Percentiles rank a stretch among this genome's conserved stretches.
Evolutionary conservation across 164 flowering plant genomes (phyloP).

Genomic region (Sedum album): DNA sequence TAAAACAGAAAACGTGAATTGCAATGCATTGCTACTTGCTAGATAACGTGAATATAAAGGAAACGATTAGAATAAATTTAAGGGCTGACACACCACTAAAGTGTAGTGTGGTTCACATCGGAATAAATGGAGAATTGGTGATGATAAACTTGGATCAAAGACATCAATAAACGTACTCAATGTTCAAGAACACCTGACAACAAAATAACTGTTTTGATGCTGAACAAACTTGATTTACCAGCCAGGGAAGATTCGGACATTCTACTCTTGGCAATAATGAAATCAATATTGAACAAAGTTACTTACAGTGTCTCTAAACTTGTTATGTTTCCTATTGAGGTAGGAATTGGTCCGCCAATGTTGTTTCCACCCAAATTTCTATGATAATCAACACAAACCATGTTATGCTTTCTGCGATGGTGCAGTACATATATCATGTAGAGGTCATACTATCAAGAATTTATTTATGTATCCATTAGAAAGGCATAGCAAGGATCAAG

Average conservation of each 20-base stretch:
- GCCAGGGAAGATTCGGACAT: too few relatives aligned
- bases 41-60: background rate
- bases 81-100: too few relatives aligned
- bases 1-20: background rate
- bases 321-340: slow-evolving; percentile 58
- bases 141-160: background rate
- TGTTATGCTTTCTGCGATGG: background rate
- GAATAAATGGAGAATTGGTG: background rate
- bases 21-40: background rate
- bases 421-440: background rate
- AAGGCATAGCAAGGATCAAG: background rate
- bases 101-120: background rate
- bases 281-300: background rate
- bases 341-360: slow-evolving; percentile 72
- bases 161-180: too few relatives aligned
- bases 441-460: background rate
- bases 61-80: background rate
- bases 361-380: slow-evolving; percentile 91
- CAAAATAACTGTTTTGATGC: too few relatives aligned
- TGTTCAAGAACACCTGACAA: too few relatives aligned
- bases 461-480: background rate
- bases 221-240: too few relatives aligned
- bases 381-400: slow-evolving; percentile 9
- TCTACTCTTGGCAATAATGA: too few relatives aligned
- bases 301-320: slow-evolving; percentile 69